phyloP scores from a whole-genome alignment of 2,329 filamentous ascomycete genomes.

The Cytospora piceae region DNA sequence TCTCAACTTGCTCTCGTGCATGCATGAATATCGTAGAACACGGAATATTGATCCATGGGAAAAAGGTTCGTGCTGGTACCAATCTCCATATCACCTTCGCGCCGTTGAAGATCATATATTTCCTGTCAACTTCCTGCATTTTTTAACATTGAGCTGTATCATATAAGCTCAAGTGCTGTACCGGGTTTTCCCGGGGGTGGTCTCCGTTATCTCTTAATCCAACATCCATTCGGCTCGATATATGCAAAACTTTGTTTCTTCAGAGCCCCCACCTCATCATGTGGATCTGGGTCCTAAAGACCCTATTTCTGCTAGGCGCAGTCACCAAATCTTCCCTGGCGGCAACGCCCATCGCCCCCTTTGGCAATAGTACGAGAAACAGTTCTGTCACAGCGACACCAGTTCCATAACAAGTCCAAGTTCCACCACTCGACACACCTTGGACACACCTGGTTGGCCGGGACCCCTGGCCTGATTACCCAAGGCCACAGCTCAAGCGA shows the following conservation, averaged over 20 bases:
- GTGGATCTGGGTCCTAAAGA: background rate
- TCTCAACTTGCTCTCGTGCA: background rate
- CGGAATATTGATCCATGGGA: background rate
- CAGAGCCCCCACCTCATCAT: background rate
- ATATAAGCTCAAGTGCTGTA: too few species aligned
- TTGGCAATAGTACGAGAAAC: background rate
- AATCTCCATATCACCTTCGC: too few species aligned
- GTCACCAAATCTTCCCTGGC: background rate
- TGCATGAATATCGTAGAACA: background rate
- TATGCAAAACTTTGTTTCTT: too few species aligned
- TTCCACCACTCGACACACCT: conserved; percentile 51
- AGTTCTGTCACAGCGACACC: background rate
- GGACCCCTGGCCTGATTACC: conserved; percentile 61
- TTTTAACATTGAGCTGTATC: too few species aligned
- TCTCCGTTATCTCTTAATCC: too few species aligned
- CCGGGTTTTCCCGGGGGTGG: too few species aligned
- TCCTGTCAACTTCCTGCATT: too few species aligned
- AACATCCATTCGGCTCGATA: background rate
- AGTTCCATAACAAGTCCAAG: conserved; percentile 43
- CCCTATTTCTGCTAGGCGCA: conserved; percentile 11
- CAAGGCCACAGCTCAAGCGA: conserved; percentile 59
- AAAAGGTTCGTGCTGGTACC: background rate
- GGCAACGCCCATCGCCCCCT: background rate
- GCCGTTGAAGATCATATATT: too few species aligned
- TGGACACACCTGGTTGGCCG: conserved; percentile 58